These are phyloP conservation scores for Solidago caesia DNA, from an alignment of 129 eudicot genomes.

Conservation along the genomic window DNA sequence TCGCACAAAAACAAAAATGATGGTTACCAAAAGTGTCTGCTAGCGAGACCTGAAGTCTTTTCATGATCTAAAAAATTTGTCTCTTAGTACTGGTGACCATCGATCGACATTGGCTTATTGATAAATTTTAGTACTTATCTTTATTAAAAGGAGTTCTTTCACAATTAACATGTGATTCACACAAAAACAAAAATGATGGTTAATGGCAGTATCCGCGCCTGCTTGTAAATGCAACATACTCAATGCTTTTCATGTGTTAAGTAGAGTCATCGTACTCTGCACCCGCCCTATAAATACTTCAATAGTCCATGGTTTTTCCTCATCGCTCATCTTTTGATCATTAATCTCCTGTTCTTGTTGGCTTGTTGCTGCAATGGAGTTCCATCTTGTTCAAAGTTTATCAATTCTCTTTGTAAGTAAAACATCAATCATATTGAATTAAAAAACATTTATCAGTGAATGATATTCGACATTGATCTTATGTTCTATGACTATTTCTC, in stretches of 20 bases:
- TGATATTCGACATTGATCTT: neutral
- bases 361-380: constrained; percentile 1
- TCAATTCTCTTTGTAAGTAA: constrained; percentile 13
- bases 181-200: neutral
- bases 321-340: constrained; percentile 8
- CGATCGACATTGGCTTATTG: too few species aligned
- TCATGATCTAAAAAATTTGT: neutral
- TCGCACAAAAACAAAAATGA: neutral
- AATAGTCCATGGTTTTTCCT: neutral
- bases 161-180: neutral
- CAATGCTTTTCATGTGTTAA: neutral
- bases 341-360: neutral
- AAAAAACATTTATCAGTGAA: too few species aligned
- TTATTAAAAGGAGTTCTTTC: neutral
- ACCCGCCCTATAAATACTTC: constrained; percentile 3
- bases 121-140: neutral
- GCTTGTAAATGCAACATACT: too few species aligned
- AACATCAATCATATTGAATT: neutral
- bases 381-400: constrained; percentile 5
- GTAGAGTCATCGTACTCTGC: neutral
- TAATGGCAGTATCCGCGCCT: neutral
- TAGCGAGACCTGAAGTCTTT: neutral
- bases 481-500: neutral
- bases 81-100: neutral
- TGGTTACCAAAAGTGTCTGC: neutral